Evolutionary conservation across 1,284 basidiomycete genomes (phyloP), one percentile per base, ranked within the genome.

Genomic region (Ustilago tritici): DNA sequence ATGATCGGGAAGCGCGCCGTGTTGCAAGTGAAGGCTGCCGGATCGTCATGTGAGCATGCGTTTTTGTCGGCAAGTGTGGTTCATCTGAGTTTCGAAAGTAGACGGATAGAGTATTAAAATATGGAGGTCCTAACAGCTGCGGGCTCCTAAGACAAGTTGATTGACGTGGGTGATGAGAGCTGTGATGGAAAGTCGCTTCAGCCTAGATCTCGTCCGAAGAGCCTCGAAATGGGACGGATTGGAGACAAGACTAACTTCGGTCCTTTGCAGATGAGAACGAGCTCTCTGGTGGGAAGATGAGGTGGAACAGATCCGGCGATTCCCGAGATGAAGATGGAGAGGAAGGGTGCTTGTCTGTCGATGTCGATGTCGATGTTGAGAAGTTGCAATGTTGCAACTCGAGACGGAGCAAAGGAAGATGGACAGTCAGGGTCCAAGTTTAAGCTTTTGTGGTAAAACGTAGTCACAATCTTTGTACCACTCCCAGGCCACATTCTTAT

Each of bases 1-100:
- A 73, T 73, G 50, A 50, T 72, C 46, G 47, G 56, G 35, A n/a
- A 55, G 43, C 34, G 34, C 40, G 61, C 61, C 57, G 11, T n/a
- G 17, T n/a, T 15, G 49, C 32, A 55, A 47, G 54, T 40, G 9
- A 41, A 46, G 17, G 15, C 43, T 36, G 17, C 34, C 4, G 31
- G 15, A n/a, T 34, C 38, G 61, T 68, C 70, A 68, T 67, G 58
- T 11, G 57, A 50, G 57, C 65, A 61, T 73, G 15, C 1, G 19
- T 52, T 11, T 32, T 31, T 28, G 50, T n/a, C 50, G 41, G 15
- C 32, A 28, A 28, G 23, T 8, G 46, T n/a, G 10, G 15, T 19
- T 19, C 19, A 31, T 12, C 41, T 50, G 49, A 3, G 35, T 36
- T 2, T 35, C 31, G 40, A 35, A 17, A 11, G 28, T 19, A 35